Percentiles rank a stretch among this genome's conserved stretches.
Evolutionary conservation across 768 basidiomycete genomes (phyloP).

Genomic region (Bullera alba): DNA sequence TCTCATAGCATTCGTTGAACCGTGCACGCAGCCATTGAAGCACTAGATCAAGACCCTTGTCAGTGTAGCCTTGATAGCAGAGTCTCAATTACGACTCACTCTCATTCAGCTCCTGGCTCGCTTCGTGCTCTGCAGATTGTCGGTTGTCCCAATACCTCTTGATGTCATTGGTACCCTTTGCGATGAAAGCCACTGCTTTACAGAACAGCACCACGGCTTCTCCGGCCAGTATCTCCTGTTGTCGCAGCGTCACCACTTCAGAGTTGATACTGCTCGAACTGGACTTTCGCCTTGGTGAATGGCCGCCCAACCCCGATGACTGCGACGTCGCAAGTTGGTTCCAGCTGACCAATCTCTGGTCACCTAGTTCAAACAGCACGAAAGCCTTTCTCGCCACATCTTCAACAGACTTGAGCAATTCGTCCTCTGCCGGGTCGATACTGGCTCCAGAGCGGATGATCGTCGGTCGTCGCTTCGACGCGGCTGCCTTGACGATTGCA

Average conservation of each 20-base stretch:
- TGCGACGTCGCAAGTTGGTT: constrained; percentile 6
- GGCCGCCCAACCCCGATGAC: constrained; percentile 14
- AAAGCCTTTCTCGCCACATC: constrained; percentile 94
- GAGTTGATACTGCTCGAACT: constrained; percentile 37
- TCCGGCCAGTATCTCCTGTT: constrained; percentile 34
- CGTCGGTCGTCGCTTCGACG: constrained; percentile 9
- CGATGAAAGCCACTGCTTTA: constrained; percentile 70
- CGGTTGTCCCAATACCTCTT: constrained; percentile 51
- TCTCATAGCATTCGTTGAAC: constrained; percentile 90
- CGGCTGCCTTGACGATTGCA: constrained; percentile 27
- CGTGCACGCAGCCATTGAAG: constrained; percentile 82
- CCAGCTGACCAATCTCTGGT: constrained; percentile 58
- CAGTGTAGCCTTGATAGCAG: not conserved
- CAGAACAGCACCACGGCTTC: constrained; percentile 44
- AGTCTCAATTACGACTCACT: constrained; percentile 55
- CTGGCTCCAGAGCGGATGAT: constrained; percentile 28
- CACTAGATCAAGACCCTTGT: constrained; percentile 29
- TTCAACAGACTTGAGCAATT: constrained; percentile 70
- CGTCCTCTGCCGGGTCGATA: constrained; percentile 56
- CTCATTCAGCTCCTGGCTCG: constrained; percentile 50
- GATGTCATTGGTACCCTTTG: constrained; percentile 82
- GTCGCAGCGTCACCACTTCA: constrained; percentile 22
- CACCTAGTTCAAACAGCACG: constrained; percentile 86
- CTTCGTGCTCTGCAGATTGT: constrained; percentile 16
- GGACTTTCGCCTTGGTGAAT: constrained; percentile 28